Evolutionary conservation across 2,329 filamentous ascomycete genomes (phyloP).

Genomic region (Nemania sp.): DNA sequence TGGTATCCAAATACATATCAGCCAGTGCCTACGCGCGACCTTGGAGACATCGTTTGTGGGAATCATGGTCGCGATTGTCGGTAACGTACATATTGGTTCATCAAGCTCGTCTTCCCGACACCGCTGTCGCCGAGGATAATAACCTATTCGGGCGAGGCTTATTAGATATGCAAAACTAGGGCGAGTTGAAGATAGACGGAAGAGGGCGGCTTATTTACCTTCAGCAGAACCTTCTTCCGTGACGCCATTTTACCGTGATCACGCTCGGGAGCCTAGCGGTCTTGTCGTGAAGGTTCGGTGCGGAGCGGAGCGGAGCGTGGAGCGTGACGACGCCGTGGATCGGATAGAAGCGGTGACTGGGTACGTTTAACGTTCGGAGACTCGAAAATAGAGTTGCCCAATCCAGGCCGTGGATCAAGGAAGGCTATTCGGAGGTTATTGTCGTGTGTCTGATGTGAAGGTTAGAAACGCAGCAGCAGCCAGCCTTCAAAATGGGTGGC

Average conservation of each 20-base stretch:
- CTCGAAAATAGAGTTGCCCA: neutral
- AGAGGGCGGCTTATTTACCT: conserved; percentile 58
- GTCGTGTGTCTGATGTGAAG: neutral
- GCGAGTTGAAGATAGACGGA: neutral
- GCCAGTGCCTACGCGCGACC: neutral
- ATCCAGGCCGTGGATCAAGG: neutral
- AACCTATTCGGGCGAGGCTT: conserved; percentile 60
- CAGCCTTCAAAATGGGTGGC: conserved; percentile 12
- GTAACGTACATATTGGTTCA: conserved; percentile 99
- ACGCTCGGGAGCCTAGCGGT: conserved; percentile 7
- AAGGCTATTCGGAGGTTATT: neutral
- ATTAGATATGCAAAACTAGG: conserved; percentile 6
- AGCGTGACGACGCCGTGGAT: conserved; percentile 2
- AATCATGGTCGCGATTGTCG: conserved; percentile 4
- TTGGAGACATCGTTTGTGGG: neutral
- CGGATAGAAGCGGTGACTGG: neutral
- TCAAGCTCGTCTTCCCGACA: conserved; percentile 98
- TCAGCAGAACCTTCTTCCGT: conserved; percentile 87
- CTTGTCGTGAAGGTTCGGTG: conserved; percentile 2
- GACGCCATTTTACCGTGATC: conserved; percentile 64
- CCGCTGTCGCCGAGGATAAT: conserved; percentile 99
- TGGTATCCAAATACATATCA: conserved; percentile 43
- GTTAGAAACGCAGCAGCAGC: conserved; percentile 9
- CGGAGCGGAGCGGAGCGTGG: neutral
- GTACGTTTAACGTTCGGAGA: neutral